Evolutionary conservation across 129 eudicot genomes (phyloP).

Genomic region (Artemisia argyi): DNA sequence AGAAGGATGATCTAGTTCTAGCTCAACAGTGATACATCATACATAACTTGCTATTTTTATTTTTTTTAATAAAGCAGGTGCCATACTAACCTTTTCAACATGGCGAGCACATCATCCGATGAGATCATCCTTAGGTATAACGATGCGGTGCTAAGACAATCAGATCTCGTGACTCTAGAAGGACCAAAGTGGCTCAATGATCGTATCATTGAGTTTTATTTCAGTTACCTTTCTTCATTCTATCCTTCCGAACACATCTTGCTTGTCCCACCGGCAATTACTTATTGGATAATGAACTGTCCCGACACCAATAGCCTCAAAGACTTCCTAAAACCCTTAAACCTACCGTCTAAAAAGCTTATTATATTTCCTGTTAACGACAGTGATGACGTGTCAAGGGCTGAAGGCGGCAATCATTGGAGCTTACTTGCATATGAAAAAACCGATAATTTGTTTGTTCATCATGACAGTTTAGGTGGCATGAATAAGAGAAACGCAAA

Average conservation of each 20-base stretch:
- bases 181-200: constrained; percentile 72
- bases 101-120: constrained; percentile 44
- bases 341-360: constrained; percentile 44
- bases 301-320: constrained; percentile 54
- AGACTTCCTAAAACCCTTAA: constrained; percentile 63
- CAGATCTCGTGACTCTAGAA: constrained; percentile 60
- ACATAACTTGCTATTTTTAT: no score
- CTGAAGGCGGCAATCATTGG: constrained; percentile 88
- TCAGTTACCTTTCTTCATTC: constrained; percentile 62
- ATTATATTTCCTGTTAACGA: constrained; percentile 75
- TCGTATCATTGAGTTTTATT: constrained; percentile 80
- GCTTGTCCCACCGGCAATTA: constrained; percentile 73
- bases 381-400: constrained; percentile 45
- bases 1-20: no score
- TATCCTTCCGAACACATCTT: constrained; percentile 56
- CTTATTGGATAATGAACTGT: constrained; percentile 78
- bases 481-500: constrained; percentile 40
- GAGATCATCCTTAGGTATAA: constrained; percentile 74
- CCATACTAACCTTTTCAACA: no score
- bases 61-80: no score
- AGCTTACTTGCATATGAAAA: constrained; percentile 68
- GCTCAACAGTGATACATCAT: no score
- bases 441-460: constrained; percentile 58
- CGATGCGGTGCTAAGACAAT: constrained; percentile 66
- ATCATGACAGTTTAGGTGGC: constrained; percentile 70